A percentile compares a stretch with the other conserved stretches of the same genome.
Conservation (phyloP, 495 filamentous ascomycete species). For the Letharia lupina region DNA sequence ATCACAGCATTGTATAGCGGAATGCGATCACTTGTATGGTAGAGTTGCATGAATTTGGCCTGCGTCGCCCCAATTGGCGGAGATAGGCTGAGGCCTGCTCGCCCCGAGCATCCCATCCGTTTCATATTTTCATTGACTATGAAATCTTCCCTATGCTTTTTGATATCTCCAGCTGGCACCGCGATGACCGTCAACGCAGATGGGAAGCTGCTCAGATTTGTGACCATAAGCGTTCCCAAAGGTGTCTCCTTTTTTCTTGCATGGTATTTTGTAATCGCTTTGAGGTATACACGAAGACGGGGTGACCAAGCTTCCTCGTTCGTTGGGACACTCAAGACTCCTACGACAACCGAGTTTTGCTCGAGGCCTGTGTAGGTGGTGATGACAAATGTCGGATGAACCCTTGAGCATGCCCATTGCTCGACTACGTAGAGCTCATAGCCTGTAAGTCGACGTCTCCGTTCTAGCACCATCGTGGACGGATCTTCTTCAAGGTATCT, state of each 20-base stretch:
- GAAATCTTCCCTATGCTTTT: constrained; percentile 72
- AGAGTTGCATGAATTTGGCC: constrained; percentile 88
- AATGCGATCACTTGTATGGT: constrained; percentile 75
- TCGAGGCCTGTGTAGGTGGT: constrained; percentile 87
- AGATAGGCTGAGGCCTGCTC: constrained; percentile 72
- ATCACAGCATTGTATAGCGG: constrained; percentile 66
- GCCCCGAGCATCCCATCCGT: constrained; percentile 81
- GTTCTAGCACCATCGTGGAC: constrained; percentile 64
- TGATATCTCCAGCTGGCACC: constrained; percentile 79
- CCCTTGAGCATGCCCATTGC: constrained; percentile 92
- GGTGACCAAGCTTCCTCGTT: constrained; percentile 77
- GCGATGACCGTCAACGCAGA: constrained; percentile 81
- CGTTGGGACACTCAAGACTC: constrained; percentile 75
- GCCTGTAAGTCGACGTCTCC: constrained; percentile 58
- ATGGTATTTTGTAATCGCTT: constrained; percentile 73
- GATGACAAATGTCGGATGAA: constrained; percentile 85
- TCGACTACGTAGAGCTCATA: constrained; percentile 95
- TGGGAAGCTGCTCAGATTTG: constrained; percentile 83
- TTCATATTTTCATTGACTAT: constrained; percentile 95
- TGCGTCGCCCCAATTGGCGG: constrained; percentile 68
- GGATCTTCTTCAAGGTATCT: constrained; percentile 86
- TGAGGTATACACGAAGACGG: constrained; percentile 73
- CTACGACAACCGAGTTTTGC: constrained; percentile 64
- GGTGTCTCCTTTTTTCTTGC: constrained; percentile 74
- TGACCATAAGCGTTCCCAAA: constrained; percentile 82